A percentile compares a stretch with the other conserved stretches of the same genome.
Conservation (phyloP, 495 filamentous ascomycete genomes). For the Aspergillus ostianus region DNA sequence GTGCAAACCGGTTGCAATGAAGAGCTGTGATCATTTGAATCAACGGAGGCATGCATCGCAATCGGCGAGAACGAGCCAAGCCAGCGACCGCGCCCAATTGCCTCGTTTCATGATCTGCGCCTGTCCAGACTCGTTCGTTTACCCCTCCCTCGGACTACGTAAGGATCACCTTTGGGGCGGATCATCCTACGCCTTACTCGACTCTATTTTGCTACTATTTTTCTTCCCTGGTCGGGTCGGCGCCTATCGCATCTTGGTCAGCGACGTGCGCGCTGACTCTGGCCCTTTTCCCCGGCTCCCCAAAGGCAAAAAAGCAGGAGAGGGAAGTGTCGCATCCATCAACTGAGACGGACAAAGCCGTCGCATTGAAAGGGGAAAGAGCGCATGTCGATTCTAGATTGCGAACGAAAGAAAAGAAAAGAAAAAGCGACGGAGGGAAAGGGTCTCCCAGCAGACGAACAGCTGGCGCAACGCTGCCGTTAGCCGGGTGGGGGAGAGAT, state of each 20-base stretch:
- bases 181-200: neutral
- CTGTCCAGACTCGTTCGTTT: conserved; percentile 26
- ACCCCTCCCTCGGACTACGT: conserved; percentile 29
- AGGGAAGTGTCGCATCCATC: neutral
- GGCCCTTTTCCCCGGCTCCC: neutral
- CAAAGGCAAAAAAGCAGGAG: neutral
- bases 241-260: neutral
- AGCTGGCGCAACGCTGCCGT: conserved; percentile 24
- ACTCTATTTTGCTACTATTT: conserved; percentile 2
- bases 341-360: neutral
- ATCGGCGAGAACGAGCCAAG: conserved; percentile 8
- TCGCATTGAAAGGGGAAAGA: neutral
- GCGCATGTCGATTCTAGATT: neutral
- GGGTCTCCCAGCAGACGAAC: neutral
- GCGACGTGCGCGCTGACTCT: neutral
- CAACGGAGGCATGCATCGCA: neutral
- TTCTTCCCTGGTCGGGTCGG: neutral
- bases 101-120: conserved; percentile 31
- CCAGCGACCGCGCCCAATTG: conserved; percentile 25
- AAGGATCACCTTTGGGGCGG: conserved; percentile 16
- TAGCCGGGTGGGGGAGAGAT: conserved; percentile 19
- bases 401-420: neutral
- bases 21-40: conserved; percentile 4
- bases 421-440: conserved; percentile 5
- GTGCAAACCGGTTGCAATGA: neutral